These are phyloP conservation scores for Neurospora sp. DNA, from an alignment of 2,329 filamentous ascomycete genomes.

Conservation along the genomic window DNA sequence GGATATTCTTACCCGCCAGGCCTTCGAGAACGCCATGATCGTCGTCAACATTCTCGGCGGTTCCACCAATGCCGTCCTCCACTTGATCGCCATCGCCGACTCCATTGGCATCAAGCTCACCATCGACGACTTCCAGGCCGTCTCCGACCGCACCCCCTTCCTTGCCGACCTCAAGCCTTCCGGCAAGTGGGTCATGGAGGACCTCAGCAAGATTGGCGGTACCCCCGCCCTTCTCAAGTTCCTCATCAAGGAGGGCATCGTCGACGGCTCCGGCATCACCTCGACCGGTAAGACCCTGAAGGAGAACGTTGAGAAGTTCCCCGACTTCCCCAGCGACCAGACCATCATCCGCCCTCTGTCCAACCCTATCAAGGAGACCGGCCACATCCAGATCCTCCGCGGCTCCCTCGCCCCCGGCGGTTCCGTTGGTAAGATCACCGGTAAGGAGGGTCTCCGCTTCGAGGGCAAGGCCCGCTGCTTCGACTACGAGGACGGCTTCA, in stretches of 20 bases:
- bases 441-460: conserved; percentile 82
- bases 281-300: conserved; percentile 85
- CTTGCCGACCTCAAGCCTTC: conserved; percentile 77
- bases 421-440: conserved; percentile 87
- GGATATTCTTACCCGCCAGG: conserved; percentile 70
- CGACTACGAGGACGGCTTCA: conserved; percentile 73
- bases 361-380: conserved; percentile 79
- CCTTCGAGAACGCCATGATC: conserved; percentile 80
- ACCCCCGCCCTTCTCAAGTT: conserved; percentile 83
- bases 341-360: conserved; percentile 70
- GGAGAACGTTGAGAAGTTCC: conserved; percentile 70
- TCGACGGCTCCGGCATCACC: conserved; percentile 72
- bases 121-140: conserved; percentile 77
- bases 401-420: conserved; percentile 80
- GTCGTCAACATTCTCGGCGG: conserved; percentile 75
- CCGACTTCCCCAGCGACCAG: conserved; percentile 66
- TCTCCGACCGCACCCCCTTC: conserved; percentile 70
- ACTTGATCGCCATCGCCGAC: conserved; percentile 77
- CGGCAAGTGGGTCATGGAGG: conserved; percentile 80
- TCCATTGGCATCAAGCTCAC: conserved; percentile 72
- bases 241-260: conserved; percentile 70
- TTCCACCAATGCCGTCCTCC: conserved; percentile 78
- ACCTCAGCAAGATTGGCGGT: conserved; percentile 76
- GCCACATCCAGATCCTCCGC: conserved; percentile 80
- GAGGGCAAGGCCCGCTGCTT: conserved; percentile 74